Base-by-base conservation (phyloP, 2,329 filamentous ascomycete genomes). In the Pezicula radicicola region DNA sequence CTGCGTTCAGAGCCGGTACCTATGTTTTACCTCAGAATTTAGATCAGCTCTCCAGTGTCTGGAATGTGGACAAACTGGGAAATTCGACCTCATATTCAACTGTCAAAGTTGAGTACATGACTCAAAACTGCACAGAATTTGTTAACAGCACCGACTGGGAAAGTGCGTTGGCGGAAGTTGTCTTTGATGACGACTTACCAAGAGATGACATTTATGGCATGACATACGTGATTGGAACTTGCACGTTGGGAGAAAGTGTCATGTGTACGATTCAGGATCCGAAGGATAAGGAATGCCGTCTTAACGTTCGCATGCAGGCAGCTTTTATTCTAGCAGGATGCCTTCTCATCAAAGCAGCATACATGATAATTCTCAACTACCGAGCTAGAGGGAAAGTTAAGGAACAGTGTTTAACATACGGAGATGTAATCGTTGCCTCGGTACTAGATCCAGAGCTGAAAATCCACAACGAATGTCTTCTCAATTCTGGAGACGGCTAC, bases 401-500 rank as follows among this genome's bases (percentile, higher is more conserved):
- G 33, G 49, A 55, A n/a, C 48, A 52, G 10, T 55, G 53, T 16
- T 42, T 61, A 10, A 60, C 59, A 4, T 58, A 56, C 49, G 59
- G 57, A 28, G 55, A 61, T 50, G 57, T 61, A 4, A 55, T 61
- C 15, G 51, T 60, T 28, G 53, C 59, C 15, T 61, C 59, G 6
- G 59, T 61, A 12, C 52, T 61, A 4, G 45, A 60, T 18, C 52
- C 55, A 6, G 51, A 55, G 18, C 43, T 61, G 16, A 60, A 61
- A 36, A 50, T 61, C 15, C 53, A 58, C 19, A 58, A 60, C 25
- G 59, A 61, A 43, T 61, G 57, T 30, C 40, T 60, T 15, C 53
- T 61, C 30, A 61, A 61, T 16, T 58, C 59, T 5, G 55, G 59
- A 30, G 57, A 61, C 47, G 59, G 59, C 4, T 59, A 59, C 33